Evolutionary conservation across 169 alveolate species (phyloP).

Genomic region (Eimeria praecox): DNA sequence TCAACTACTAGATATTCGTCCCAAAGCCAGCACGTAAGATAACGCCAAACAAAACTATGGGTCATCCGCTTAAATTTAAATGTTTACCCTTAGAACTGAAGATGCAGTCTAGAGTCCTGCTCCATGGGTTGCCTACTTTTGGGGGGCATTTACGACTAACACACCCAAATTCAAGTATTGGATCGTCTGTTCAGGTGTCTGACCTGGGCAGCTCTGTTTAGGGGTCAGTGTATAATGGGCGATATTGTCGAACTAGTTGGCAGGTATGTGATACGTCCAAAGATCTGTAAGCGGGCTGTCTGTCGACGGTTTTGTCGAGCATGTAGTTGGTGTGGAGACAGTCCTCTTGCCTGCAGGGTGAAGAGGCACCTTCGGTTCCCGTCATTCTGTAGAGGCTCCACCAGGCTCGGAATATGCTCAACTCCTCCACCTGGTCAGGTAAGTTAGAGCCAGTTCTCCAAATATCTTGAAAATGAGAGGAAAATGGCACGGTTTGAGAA

Average conservation of each 20-base stretch:
- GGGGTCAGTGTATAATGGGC: conserved; percentile 44
- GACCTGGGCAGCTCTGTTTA: conserved; percentile 43
- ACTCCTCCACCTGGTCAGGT: conserved; percentile 66
- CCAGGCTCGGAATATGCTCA: conserved; percentile 44
- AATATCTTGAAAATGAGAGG: neutral
- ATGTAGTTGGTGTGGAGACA: neutral
- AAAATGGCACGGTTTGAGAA: neutral
- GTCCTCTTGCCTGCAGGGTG: conserved; percentile 2
- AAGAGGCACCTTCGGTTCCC: conserved; percentile 66
- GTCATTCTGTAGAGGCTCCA: conserved; percentile 67
- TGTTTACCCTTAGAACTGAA: neutral
- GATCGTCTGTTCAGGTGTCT: conserved; percentile 33
- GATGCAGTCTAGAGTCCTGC: neutral
- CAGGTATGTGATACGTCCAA: neutral
- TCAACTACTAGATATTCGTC: conserved; percentile 62
- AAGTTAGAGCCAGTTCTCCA: neutral
- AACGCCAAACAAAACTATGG: neutral
- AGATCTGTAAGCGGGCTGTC: neutral
- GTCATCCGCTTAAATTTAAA: neutral
- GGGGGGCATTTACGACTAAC: neutral
- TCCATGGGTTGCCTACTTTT: neutral
- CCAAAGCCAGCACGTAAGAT: conserved; percentile 68
- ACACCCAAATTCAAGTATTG: neutral
- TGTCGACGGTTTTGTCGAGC: neutral
- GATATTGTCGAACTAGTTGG: conserved; percentile 25